phyloP scores from a whole-genome alignment of 2,329 filamentous ascomycete genomes.

The Zymoseptoria brevis region DNA sequence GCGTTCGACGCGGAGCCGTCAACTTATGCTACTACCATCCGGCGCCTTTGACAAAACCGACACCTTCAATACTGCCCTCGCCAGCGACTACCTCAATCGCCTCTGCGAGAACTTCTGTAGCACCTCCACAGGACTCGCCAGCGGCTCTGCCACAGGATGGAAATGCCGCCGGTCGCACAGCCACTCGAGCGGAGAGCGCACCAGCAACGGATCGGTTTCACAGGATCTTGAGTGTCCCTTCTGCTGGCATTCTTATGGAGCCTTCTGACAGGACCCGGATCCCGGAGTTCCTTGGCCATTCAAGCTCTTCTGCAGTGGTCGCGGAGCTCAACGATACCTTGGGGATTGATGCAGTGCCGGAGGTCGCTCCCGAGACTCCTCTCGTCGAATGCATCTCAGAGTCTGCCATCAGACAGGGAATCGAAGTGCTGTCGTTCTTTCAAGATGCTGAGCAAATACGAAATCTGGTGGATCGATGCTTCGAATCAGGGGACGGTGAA shows the following conservation, averaged over 20 bases:
- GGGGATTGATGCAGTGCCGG: constrained; percentile 8
- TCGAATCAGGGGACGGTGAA: constrained; percentile 4
- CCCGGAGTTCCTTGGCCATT: constrained; percentile 15
- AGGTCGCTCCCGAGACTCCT: constrained; percentile 1
- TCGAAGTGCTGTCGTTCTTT: constrained; percentile 10
- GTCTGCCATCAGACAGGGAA: constrained; percentile 7
- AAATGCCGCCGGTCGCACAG: background rate
- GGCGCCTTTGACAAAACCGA: constrained; percentile 16
- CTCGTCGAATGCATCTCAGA: constrained; percentile 9
- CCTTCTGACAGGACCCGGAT: constrained; percentile 3
- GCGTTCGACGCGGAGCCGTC: constrained; percentile 11
- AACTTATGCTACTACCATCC: constrained; percentile 19
- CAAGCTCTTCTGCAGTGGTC: constrained; percentile 15
- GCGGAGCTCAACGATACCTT: constrained; percentile 18
- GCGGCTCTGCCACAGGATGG: background rate
- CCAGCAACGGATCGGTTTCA: constrained; percentile 3
- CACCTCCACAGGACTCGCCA: background rate
- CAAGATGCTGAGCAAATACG: constrained; percentile 5
- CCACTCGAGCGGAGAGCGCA: background rate
- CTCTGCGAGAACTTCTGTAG: background rate
- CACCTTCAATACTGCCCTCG: background rate
- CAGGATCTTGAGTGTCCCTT: constrained; percentile 13
- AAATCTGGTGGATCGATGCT: constrained; percentile 8
- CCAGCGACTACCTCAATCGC: constrained; percentile 1
- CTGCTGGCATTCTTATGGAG: constrained; percentile 15